phyloP scores from a whole-genome alignment of 2,329 filamentous ascomycete species.

The Corniculantispora saksenae region DNA sequence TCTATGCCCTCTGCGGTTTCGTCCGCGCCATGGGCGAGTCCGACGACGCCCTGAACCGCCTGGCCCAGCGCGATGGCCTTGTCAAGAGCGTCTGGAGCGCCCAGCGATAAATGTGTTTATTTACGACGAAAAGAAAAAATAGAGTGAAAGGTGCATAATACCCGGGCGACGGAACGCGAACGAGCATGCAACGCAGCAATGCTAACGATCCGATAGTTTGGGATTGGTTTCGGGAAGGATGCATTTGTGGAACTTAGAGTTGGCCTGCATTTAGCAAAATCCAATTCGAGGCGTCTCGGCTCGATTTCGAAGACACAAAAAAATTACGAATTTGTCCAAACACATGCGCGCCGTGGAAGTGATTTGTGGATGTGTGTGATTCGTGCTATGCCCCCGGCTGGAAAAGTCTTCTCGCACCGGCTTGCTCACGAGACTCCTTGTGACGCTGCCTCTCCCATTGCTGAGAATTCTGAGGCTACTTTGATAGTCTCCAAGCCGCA shows the following conservation, averaged over 20 bases:
- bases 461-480: conserved; percentile 57
- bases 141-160: conserved; percentile 26
- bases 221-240: conserved; percentile 39
- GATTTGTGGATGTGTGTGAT: conserved; percentile 29
- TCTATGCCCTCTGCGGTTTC: conserved; percentile 96
- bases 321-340: conserved; percentile 30
- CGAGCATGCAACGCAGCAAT: conserved; percentile 6
- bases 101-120: conserved; percentile 53
- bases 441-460: conserved; percentile 38
- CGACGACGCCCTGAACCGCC: conserved; percentile 93
- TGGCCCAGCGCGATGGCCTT: conserved; percentile 93
- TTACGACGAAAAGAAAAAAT: conserved; percentile 16
- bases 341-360: conserved; percentile 26
- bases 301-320: conserved; percentile 44
- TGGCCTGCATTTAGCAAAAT: conserved; percentile 45
- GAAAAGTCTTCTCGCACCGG: conserved; percentile 56
- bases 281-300: conserved; percentile 49
- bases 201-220: conserved; percentile 24
- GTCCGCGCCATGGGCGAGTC: conserved; percentile 97
- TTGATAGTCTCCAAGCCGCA: conserved; percentile 61
- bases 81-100: conserved; percentile 96
- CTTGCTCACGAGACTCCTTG: conserved; percentile 28
- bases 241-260: conserved; percentile 44
- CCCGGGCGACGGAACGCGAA: conserved; percentile 17
- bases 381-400: conserved; percentile 45